Conservation (phyloP, 805 yeast genomes). For the Ogataea salicorniae region DNA sequence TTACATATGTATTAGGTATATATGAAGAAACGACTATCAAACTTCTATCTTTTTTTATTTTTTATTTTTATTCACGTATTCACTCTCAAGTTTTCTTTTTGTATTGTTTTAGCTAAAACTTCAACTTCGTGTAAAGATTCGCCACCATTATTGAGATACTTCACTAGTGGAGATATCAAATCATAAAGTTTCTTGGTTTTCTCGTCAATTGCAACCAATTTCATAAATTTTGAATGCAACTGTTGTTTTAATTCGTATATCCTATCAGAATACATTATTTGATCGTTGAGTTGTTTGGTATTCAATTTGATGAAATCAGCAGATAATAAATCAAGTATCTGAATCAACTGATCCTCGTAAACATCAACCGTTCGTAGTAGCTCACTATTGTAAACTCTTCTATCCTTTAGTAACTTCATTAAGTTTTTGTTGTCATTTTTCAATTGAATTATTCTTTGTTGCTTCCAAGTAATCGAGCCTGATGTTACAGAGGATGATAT, state of each 20-base stretch:
- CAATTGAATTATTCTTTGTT: constrained; percentile 4
- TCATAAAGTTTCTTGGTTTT: constrained; percentile 14
- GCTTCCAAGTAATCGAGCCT: background rate
- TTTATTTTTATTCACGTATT: no score
- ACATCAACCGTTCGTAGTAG: constrained; percentile 12
- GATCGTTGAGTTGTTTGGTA: constrained; percentile 12
- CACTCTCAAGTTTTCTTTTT: background rate
- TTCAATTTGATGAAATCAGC: constrained; percentile 7
- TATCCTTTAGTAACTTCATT: constrained; percentile 8
- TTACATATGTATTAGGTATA: background rate
- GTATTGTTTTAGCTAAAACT: constrained; percentile 1
- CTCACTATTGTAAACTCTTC: constrained; percentile 16
- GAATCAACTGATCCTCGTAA: constrained; percentile 14
- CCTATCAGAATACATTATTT: constrained; percentile 6
- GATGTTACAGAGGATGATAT: background rate
- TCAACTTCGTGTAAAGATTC: constrained; percentile 5
- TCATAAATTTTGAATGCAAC: constrained; percentile 15
- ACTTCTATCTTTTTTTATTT: no score
- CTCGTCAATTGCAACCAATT: constrained; percentile 16
- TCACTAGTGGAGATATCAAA: constrained; percentile 9
- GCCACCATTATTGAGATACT: constrained; percentile 5
- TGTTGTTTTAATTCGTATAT: constrained; percentile 9
- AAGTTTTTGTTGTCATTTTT: constrained; percentile 14
- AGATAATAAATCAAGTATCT: constrained; percentile 12
- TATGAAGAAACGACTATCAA: background rate